These are phyloP conservation scores for Vaccinium macrocarpon DNA, from an alignment of 148 eudicot species.

Conservation along the genomic window DNA sequence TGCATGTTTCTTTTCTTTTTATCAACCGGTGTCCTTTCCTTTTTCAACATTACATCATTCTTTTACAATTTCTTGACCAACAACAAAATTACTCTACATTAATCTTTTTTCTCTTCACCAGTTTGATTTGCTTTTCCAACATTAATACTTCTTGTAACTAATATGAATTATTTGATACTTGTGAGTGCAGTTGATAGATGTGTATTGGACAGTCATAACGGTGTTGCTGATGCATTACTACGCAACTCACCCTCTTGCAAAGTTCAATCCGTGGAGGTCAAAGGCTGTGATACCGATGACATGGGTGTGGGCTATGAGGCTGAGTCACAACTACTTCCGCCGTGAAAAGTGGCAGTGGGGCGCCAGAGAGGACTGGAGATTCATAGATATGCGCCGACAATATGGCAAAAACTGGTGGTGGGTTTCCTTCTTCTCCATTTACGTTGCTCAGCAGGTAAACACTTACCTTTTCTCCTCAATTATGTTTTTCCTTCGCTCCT, in stretches of 20 bases:
- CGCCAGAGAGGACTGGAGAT: slow-evolving; percentile 94
- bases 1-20: neutral
- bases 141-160: neutral
- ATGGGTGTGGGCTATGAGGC: slow-evolving; percentile 76
- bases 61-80: no score
- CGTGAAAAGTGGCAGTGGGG: slow-evolving; percentile 95
- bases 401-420: slow-evolving; percentile 86
- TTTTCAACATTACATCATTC: neutral
- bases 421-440: slow-evolving; percentile 83
- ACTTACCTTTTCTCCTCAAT: neutral
- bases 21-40: neutral
- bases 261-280: slow-evolving; percentile 58
- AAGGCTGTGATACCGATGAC: slow-evolving; percentile 57
- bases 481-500: neutral
- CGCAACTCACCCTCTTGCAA: slow-evolving; percentile 61
- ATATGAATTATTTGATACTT: neutral
- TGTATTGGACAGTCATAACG: slow-evolving; percentile 89
- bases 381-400: slow-evolving; percentile 58
- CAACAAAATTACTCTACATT: no score
- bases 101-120: no score
- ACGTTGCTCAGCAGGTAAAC: slow-evolving; percentile 76
- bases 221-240: slow-evolving; percentile 65
- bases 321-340: slow-evolving; percentile 84
- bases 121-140: no score
- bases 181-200: slow-evolving; percentile 76